Evolutionary conservation across 257 asterid species (phyloP), one percentile per base, ranked within the genome.

Genomic region (Apocynum venetum): DNA sequence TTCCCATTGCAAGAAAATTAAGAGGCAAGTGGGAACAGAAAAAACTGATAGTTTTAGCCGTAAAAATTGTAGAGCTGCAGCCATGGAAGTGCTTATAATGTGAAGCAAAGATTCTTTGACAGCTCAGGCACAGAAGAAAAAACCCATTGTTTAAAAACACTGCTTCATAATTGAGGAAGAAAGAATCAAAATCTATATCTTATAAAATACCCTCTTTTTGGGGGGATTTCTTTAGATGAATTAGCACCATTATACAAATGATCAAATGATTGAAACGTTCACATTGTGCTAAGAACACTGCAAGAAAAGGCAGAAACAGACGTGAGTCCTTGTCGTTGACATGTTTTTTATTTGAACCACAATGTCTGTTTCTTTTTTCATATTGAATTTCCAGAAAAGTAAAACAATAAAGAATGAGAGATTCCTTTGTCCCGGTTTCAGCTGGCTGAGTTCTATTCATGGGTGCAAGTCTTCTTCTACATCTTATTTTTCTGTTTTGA

Each of bases 301-400:
- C 73, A 48, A 25, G 31, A 25, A 25, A 25, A 25, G 31, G 31
- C 31, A 78, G 36, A 73, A 84, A 73, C 85, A 82, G 93, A 88
- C 93, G 93, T 87, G 88, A 80, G 90, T 83, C 87, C 79, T 85
- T 89, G 96, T 88, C 90, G 90, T 87, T 89, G 90, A 88, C 93
- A 90, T 81, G 84, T 73, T 74, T 81, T 82, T 53, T 86, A 57
- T 44, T 25, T 25, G 31, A 25, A 25, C 31, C 31, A 25, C 31
- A 25, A 25, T 79, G 87, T 71, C 59, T 76, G 67, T 53, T 25
- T 25, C 31, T 53, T 53, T 14, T 17, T 53, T 78, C 52, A 65
- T 35, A 70, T 80, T 75, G 77, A 76, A 55, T 41, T 82, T 67
- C 53, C 36, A 72, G 17, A 79, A 80, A 89, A 82, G 90, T 79